phyloP scores from a whole-genome alignment of 2,329 filamentous ascomycete species.

The Zasmidium angulare region DNA sequence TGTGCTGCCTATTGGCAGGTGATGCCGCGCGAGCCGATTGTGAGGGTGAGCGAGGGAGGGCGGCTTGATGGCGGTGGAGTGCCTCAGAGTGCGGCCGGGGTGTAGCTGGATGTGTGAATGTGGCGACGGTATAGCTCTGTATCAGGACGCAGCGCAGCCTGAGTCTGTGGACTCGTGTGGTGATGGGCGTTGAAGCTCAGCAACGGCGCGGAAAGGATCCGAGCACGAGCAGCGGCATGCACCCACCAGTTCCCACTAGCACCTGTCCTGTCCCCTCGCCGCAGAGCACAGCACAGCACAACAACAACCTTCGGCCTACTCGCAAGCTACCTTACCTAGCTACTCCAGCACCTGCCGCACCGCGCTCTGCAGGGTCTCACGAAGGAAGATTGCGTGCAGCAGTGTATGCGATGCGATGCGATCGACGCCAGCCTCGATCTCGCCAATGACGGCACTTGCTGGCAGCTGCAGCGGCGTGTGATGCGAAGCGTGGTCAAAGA shows the following conservation, averaged over 20 bases:
- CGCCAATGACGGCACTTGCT: constrained; percentile 15
- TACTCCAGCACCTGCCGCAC: too few species aligned
- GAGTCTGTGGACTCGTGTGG: not conserved
- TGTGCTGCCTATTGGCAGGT: constrained; percentile 31
- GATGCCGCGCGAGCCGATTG: constrained; percentile 24
- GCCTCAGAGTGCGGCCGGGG: not conserved
- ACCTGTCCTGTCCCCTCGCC: too few species aligned
- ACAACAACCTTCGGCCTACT: not conserved
- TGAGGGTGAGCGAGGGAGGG: constrained; percentile 6
- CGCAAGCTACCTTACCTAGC: too few species aligned
- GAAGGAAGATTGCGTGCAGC: constrained; percentile 17
- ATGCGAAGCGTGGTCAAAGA: constrained; percentile 15
- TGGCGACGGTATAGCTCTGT: not conserved
- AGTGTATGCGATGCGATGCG: not conserved
- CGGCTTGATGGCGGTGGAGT: not conserved
- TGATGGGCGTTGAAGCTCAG: not conserved
- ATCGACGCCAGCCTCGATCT: constrained; percentile 12
- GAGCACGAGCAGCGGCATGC: not conserved
- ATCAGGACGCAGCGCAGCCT: not conserved
- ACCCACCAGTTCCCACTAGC: not conserved
- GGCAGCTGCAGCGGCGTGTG: constrained; percentile 16
- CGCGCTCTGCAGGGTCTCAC: not conserved
- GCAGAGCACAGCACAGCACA: not conserved
- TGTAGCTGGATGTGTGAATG: not conserved
- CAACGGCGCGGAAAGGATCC: not conserved